Conservation (phyloP, 83 land plant genomes). For the Picea mariana region DNA sequence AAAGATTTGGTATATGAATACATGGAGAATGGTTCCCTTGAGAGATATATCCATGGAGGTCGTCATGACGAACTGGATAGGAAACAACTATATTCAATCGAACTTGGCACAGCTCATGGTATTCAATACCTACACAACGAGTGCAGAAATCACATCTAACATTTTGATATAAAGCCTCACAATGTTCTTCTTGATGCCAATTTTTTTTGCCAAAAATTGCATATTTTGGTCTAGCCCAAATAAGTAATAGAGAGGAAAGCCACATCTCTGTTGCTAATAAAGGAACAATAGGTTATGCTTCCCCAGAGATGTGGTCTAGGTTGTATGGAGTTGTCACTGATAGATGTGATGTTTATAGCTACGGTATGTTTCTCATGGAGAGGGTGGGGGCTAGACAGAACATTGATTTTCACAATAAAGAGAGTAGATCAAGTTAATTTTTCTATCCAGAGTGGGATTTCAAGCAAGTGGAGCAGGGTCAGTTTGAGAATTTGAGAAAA, state of each 20-base stretch:
- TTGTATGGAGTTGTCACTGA: not conserved
- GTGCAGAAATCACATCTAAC: no score
- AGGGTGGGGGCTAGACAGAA: constrained; percentile 3
- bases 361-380: constrained; percentile 20
- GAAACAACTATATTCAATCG: not conserved
- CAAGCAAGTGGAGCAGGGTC: no score
- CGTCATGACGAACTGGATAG: not conserved
- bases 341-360: constrained; percentile 41
- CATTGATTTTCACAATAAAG: not conserved
- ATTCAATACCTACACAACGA: no score
- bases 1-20: no score
- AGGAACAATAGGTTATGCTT: constrained; percentile 25
- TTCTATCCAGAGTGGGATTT: no score
- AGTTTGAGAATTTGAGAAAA: no score
- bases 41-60: no score
- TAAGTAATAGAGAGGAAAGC: no score
- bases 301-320: constrained; percentile 26
- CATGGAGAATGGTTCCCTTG: no score
- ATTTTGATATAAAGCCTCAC: not conserved
- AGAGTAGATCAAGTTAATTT: no score
- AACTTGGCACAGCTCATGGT: no score
- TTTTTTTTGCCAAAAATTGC: constrained; percentile 10
- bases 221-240: no score
- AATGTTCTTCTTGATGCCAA: constrained; percentile 37
- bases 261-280: not conserved